Evolutionary conservation across 768 basidiomycete genomes (phyloP).

Genomic region (Astraeus odoratus): DNA sequence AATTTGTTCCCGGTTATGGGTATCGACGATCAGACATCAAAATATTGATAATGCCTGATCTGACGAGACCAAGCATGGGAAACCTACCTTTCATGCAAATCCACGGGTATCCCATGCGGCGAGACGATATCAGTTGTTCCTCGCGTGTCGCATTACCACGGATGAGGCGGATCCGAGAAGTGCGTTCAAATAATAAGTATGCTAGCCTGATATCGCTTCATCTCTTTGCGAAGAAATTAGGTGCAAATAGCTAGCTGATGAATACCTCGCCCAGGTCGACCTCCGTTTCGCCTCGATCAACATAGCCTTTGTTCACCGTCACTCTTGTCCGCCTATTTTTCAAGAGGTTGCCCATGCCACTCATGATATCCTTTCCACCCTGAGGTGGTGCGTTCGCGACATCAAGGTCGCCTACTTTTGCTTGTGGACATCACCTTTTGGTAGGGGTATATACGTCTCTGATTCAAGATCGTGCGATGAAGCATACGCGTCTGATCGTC

Average conservation of each 20-base stretch:
- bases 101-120: constrained; percentile 91
- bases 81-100: constrained; percentile 82
- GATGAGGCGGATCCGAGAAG: constrained; percentile 95
- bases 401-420: constrained; percentile 92
- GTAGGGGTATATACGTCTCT: constrained; percentile 95
- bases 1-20: constrained; percentile 78
- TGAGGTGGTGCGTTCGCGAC: constrained; percentile 95
- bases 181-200: constrained; percentile 95
- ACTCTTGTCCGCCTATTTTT: constrained; percentile 93
- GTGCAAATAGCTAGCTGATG: constrained; percentile 83
- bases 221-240: too few relatives aligned
- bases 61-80: neutral
- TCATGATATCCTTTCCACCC: constrained; percentile 98
- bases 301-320: constrained; percentile 95
- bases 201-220: too few relatives aligned
- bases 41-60: constrained; percentile 8
- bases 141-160: constrained; percentile 84
- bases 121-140: constrained; percentile 89
- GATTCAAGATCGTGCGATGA: constrained; percentile 97
- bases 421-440: constrained; percentile 96
- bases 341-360: constrained; percentile 89
- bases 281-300: constrained; percentile 97
- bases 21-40: constrained; percentile 88
- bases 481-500: constrained; percentile 94
- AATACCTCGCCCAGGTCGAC: constrained; percentile 97